phyloP scores from a whole-genome alignment of 352 stramenopile genomes.

The Globisporangium takayamanum region DNA sequence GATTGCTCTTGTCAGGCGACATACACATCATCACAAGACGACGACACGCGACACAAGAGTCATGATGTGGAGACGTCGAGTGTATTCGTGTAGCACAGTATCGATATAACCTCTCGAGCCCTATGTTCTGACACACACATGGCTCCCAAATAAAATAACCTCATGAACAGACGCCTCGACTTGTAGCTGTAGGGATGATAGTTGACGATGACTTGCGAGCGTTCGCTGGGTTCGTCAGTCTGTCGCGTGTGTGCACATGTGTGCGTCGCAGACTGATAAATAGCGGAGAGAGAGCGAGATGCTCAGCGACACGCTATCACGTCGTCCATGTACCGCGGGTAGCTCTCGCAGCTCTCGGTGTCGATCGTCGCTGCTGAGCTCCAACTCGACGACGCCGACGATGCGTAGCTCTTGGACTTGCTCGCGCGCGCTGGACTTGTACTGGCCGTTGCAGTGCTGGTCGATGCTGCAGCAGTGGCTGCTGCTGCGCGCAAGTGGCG shows the following conservation, averaged over 20 bases:
- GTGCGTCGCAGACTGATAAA: constrained; percentile 11
- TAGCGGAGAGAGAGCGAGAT: not conserved
- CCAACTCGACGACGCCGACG: not conserved
- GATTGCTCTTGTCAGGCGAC: too few relatives aligned
- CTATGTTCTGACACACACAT: too few relatives aligned
- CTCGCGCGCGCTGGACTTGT: not conserved
- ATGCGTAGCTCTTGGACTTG: not conserved
- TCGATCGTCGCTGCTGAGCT: not conserved
- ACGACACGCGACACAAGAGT: not conserved
- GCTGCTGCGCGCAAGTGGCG: constrained; percentile 11
- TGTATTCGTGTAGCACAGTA: not conserved
- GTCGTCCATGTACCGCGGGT: constrained; percentile 21
- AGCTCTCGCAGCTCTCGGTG: constrained; percentile 10
- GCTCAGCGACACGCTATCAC: constrained; percentile 28
- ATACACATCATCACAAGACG: not conserved
- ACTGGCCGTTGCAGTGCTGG: not conserved
- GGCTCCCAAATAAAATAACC: not conserved
- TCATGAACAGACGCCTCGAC: not conserved
- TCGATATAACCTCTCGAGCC: not conserved
- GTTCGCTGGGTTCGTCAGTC: not conserved
- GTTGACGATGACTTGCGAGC: too few relatives aligned
- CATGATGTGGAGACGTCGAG: not conserved
- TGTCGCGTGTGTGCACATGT: not conserved
- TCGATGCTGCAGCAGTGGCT: not conserved
- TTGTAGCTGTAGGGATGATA: too few relatives aligned